Base-by-base conservation (phyloP, 768 basidiomycete genomes). In the Chalciporus sphaerocephalus region DNA sequence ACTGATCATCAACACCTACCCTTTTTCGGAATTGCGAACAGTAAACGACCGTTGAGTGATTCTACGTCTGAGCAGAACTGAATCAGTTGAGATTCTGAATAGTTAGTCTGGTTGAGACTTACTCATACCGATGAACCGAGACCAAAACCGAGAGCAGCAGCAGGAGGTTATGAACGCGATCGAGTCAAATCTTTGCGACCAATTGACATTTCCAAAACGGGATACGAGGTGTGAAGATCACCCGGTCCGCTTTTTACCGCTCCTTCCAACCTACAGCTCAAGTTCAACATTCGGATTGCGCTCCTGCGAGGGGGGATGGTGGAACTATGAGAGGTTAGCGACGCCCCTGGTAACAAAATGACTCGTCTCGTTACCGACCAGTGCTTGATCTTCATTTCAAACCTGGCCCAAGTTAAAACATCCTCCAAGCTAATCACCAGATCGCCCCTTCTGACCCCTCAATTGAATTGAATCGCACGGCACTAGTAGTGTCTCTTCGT, bases 1-100 rank as follows among this genome's bases (percentile, higher is more conserved):
- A 12, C 13, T 11, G 20, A 0, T 13, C n/a, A 27, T 16, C 17
- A 32, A 30, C 57, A 53, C 38, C 52, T 22, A 85, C 95, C 95
- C 80, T 98, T 99, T 75, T 98, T 98, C 2, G 95, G 95, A 56
- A 99, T 90, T 8, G 94, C 95, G 56, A 99, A 95, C 30, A 99
- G 74, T 50, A 95, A 61, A 34, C 93, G 81, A 38, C 91, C 92
- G 50, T 90, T 77, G 43, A 98, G 76, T 16, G 83, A 69, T 53
- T 92, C 89, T n/a, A 77, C 63, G 64, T 92, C 83, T 80, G 28
- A 17, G n/a, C n/a, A n/a, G n/a, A 1, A 1, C 3, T 4, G 22
- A 17, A n/a, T 23, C 40, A 17, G 18, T 49, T 37, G 25, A 16
- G 20, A 25, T 2, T 1, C 2, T 9, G 36, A 12, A 20, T 8